phyloP scores from a whole-genome alignment of 257 asterid species.

The Mitragyna speciosa region DNA sequence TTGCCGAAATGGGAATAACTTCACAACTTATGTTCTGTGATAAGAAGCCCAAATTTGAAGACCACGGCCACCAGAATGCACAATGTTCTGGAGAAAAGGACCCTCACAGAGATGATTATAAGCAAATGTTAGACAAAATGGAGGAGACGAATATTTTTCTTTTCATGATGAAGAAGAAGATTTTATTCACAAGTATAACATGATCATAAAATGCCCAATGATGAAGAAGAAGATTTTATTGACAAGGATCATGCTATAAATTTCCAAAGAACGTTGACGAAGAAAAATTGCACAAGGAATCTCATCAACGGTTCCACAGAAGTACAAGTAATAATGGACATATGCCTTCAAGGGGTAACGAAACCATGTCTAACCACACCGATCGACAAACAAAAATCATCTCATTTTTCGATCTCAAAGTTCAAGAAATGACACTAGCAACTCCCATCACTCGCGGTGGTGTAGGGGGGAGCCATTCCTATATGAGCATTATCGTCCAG shows the following conservation, averaged over 20 bases:
- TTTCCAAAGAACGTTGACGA: background rate
- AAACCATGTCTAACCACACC: background rate
- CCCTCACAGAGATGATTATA: background rate
- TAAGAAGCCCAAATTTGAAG: background rate
- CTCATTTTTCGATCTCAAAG: background rate
- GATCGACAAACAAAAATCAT: too few relatives aligned
- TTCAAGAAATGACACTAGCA: background rate
- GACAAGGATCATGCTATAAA: too few relatives aligned
- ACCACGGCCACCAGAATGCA: background rate
- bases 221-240: too few relatives aligned
- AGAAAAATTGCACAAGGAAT: background rate
- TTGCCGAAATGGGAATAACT: background rate
- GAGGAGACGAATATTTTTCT: background rate
- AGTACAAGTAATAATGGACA: too few relatives aligned
- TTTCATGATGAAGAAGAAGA: too few relatives aligned
- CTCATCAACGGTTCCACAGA: too few relatives aligned
- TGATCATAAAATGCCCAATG: too few relatives aligned
- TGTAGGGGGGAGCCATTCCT: background rate
- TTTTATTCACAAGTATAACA: background rate
- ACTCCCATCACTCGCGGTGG: background rate
- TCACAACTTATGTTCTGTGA: too few relatives aligned
- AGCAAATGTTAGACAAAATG: background rate
- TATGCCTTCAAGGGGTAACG: background rate
- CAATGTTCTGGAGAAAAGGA: background rate
- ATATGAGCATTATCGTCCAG: background rate